Evolutionary conservation across 2,329 filamentous ascomycete species (phyloP).

Genomic region (Knufia petricola): DNA sequence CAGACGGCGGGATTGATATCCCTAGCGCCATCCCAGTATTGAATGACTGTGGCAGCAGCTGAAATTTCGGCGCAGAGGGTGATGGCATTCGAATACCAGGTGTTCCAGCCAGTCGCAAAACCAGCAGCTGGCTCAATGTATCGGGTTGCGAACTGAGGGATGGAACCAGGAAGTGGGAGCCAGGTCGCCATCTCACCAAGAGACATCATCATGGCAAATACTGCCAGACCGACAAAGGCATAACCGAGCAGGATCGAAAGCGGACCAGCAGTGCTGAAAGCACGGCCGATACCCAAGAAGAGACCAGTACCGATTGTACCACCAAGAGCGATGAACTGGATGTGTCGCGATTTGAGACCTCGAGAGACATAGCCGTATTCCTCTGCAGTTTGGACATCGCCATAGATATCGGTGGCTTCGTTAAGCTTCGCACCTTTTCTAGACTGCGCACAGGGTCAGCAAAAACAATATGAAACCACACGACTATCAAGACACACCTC

Average conservation of each 20-base stretch:
- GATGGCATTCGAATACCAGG: constrained; percentile 37
- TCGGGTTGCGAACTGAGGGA: constrained; percentile 32
- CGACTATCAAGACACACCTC: constrained; percentile 12
- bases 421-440: constrained; percentile 18
- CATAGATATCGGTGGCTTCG: constrained; percentile 46
- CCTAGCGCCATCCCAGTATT: constrained; percentile 45
- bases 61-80: constrained; percentile 47
- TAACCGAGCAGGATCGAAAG: constrained; percentile 31
- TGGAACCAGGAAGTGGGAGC: constrained; percentile 33
- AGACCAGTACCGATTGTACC: constrained; percentile 32
- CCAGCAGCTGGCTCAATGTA: constrained; percentile 37
- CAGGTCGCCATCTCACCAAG: constrained; percentile 36
- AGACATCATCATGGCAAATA: constrained; percentile 27
- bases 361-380: constrained; percentile 27
- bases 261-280: constrained; percentile 29
- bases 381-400: constrained; percentile 40
- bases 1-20: constrained; percentile 27
- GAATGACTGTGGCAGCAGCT: constrained; percentile 53
- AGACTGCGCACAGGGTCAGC: constrained; percentile 12
- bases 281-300: constrained; percentile 31
- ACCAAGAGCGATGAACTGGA: constrained; percentile 32
- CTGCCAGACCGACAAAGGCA: constrained; percentile 24
- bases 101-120: constrained; percentile 40
- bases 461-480: neutral
- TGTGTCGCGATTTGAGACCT: constrained; percentile 31